A percentile compares a stretch with the other conserved stretches of the same genome.
Evolutionary conservation across 345 rosid species (phyloP).

Genomic region (Physaria fendleri): DNA sequence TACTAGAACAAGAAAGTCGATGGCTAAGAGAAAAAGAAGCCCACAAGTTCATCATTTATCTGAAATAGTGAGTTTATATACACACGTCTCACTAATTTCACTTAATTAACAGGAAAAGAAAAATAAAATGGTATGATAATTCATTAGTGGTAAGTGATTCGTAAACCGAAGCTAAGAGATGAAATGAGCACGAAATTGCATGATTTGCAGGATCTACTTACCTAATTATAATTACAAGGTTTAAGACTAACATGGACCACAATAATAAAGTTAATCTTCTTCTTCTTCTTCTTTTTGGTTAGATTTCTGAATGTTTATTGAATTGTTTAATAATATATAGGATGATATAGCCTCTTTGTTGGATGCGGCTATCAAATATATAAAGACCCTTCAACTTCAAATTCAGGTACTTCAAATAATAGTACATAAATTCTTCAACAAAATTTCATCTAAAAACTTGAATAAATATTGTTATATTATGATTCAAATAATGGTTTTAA

Average conservation of each 20-base stretch:
- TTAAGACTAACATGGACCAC: not conserved
- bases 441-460: too few species aligned
- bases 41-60: conserved; percentile 32
- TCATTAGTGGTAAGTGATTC: not conserved
- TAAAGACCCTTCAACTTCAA: conserved; percentile 66
- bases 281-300: too few species aligned
- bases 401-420: conserved; percentile 50
- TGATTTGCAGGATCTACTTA: conserved; percentile 52
- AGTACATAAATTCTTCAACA: not conserved
- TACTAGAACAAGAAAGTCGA: conserved; percentile 16
- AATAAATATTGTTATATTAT: too few species aligned
- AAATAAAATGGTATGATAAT: too few species aligned
- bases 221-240: conserved; percentile 74
- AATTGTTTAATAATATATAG: conserved; percentile 31
- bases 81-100: not conserved
- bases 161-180: conserved; percentile 51
- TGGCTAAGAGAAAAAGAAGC: conserved; percentile 31
- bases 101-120: not conserved
- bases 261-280: not conserved
- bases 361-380: conserved; percentile 63
- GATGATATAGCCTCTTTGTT: conserved; percentile 58
- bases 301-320: conserved; percentile 3
- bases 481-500: too few species aligned
- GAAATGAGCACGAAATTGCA: conserved; percentile 68
- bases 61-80: conserved; percentile 21